phyloP scores from a whole-genome alignment of 108 stramenopile genomes.

The Nannochloropsis gaditana region DNA sequence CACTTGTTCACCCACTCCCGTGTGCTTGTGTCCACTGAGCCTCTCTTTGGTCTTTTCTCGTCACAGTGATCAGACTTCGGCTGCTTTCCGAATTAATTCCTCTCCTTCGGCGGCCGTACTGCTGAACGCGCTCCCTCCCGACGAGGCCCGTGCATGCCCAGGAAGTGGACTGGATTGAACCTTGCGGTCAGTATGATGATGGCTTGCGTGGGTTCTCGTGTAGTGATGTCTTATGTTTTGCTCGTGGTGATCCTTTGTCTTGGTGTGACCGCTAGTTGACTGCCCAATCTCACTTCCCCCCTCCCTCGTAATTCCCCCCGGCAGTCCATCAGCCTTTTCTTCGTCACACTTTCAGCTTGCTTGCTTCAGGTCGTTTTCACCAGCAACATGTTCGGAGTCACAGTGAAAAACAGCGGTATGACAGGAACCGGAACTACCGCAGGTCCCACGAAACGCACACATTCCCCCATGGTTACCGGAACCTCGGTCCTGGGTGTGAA shows the following conservation, averaged over 20 bases:
- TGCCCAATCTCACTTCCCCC: slow-evolving; percentile 6
- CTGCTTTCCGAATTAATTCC: no score
- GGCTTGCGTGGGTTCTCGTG: neutral
- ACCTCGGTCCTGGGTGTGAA: slow-evolving; percentile 87
- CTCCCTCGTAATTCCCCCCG: neutral
- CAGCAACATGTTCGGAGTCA: slow-evolving; percentile 13
- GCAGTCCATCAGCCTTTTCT: neutral
- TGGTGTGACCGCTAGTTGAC: neutral
- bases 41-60: no score
- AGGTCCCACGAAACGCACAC: slow-evolving; percentile 58
- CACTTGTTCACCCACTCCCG: no score
- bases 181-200: neutral
- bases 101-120: no score
- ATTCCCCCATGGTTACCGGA: slow-evolving; percentile 91
- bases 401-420: neutral
- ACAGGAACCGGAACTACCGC: slow-evolving; percentile 14
- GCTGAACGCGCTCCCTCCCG: no score
- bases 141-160: neutral
- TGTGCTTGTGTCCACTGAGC: no score
- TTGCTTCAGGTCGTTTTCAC: neutral
- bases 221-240: neutral
- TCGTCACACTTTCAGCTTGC: neutral
- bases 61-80: no score
- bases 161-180: neutral
- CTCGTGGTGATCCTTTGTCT: neutral